Base-by-base conservation (phyloP, 2,329 filamentous ascomycete species). In the Myriosclerotinia scirpicola region DNA sequence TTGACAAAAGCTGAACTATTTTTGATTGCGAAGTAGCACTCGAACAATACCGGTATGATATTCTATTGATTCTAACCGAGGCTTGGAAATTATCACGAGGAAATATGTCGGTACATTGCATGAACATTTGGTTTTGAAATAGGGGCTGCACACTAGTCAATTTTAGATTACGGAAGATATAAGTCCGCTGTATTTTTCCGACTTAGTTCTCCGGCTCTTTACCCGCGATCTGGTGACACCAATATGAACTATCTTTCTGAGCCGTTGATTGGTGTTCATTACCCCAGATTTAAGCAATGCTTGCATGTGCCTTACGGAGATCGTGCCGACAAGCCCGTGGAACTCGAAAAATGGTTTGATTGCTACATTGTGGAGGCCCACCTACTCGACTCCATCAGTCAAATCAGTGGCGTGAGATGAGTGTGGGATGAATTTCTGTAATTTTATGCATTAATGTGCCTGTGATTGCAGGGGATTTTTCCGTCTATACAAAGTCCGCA, bases 291-390 rank as follows among this genome's bases (percentile, higher is more conserved):
- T 59, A 30, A 22, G n/a, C 14, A 46, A 40, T 42, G n/a, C 30
- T 30, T 64, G 62, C 34, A 58, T 44, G 42, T 56, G 42, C 30
- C n/a, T 36, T 61, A 12, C 64, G 64, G 64, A 44, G 60, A 44
- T 44, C 55, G 44, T 60, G 61, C 64, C 64, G 64, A 26, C n/a
- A 50, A 44, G 44, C 64, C 64, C 44, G 54, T 60, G 36, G 22
- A 60, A 34, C 48, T 26, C 30, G 14, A 58, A n/a, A 20, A 2
- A 65, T 65, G 17, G 22, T 34, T 40, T 65, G 36, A 52, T 42
- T 3, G 17, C n/a, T n/a, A 44, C 44, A 50, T 40, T 26, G 20
- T 30, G 30, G 4, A 42, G 22, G 58, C 30, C 63, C 22, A 65
- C 34, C 15, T 34, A n/a, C 11, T n/a, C 15, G 44, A 42, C 22